phyloP scores from a whole-genome alignment of 225 moss, liverwort and hornwort species.

The Straminergon stramineum region DNA sequence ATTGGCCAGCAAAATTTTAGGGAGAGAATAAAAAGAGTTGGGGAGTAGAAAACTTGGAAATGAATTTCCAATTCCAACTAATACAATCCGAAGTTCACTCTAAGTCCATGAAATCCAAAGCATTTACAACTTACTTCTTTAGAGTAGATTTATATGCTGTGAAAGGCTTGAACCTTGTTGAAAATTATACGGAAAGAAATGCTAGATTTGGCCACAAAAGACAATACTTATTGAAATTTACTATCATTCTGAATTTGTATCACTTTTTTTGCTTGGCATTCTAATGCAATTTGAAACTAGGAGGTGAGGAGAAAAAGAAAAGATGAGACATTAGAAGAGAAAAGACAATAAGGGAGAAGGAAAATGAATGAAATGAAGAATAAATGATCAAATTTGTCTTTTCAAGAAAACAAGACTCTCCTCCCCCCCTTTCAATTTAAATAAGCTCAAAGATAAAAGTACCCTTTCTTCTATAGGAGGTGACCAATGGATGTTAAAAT shows the following conservation, averaged over 20 bases:
- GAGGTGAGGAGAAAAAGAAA: background rate
- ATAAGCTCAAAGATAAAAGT: no score
- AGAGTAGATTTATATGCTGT: background rate
- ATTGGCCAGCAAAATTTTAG: rapidly evolving
- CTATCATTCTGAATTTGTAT: background rate
- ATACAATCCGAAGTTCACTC: rapidly evolving
- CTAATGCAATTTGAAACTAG: background rate
- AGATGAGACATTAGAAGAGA: background rate
- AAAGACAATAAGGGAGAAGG: background rate
- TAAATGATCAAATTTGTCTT: background rate
- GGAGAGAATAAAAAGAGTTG: background rate
- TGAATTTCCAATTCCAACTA: background rate
- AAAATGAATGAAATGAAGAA: background rate
- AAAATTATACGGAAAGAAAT: background rate
- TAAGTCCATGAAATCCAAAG: background rate
- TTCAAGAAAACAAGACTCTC: background rate
- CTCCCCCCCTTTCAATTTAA: no score
- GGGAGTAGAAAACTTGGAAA: rapidly evolving
- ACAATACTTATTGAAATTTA: background rate
- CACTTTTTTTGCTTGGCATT: background rate
- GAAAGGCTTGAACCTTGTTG: background rate
- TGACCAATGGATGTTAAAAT: background rate
- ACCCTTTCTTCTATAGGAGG: no score
- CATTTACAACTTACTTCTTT: background rate
- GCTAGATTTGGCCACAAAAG: background rate